Conservation (phyloP, 2,329 filamentous ascomycete species). For the Colletotrichum sp. region DNA sequence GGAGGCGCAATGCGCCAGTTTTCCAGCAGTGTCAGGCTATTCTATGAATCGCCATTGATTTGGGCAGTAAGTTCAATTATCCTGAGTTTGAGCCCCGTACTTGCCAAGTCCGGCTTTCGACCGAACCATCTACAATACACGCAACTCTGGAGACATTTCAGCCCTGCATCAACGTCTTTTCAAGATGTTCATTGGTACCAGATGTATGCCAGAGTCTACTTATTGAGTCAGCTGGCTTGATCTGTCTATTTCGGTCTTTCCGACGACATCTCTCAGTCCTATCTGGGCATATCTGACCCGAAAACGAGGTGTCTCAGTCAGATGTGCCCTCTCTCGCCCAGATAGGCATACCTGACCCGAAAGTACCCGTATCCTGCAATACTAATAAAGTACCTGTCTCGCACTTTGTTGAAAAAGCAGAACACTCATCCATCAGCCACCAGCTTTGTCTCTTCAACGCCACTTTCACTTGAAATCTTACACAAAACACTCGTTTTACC, state of each 20-base stretch:
- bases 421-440: background rate
- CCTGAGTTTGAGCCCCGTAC: background rate
- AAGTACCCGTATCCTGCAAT: background rate
- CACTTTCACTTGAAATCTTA: background rate
- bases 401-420: fast-evolving
- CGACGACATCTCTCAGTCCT: background rate
- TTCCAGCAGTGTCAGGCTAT: background rate
- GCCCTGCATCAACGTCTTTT: background rate
- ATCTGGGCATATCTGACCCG: background rate
- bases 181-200: background rate
- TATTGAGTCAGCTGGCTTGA: background rate
- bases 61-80: background rate
- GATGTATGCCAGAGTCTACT: background rate
- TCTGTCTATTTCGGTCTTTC: background rate
- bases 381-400: background rate
- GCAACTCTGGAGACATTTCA: background rate
- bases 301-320: background rate
- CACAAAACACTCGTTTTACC: background rate
- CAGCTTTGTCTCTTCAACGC: background rate
- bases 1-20: background rate
- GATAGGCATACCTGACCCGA: background rate
- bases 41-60: background rate
- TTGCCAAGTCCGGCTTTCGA: background rate
- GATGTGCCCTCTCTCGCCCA: background rate
- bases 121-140: background rate